Evolutionary conservation across 768 basidiomycete species (phyloP), one percentile per base, ranked within the genome.

Genomic region (Boletus rubropictus): DNA sequence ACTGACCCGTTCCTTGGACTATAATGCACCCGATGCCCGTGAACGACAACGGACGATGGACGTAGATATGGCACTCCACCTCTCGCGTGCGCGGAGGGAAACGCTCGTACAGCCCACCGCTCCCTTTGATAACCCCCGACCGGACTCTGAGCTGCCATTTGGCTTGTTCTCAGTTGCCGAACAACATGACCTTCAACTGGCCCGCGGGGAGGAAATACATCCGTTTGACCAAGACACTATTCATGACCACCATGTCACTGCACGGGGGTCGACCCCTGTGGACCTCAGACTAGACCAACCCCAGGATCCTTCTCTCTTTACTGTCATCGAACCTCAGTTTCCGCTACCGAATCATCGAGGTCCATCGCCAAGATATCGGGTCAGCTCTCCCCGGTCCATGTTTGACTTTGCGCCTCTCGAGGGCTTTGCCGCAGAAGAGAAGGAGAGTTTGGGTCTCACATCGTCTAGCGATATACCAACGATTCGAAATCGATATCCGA

Each of bases 11-110:
- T 75, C 84, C 8, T 76, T 78, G 50, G 82, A 88, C 61, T 78
- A 75, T 9, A 75, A 82, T 70, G 84, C 89, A 60, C 81, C 85
- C 0, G 79, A 87, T 44, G 80, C 80, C 17, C 74, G 83, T 45
- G 92, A 96, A 65, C 81, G 93, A 17, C 93, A 97, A 72, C 79
- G 87, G 29, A 82, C 89, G 6, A 89, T 96, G 84, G 94, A 97
- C 58, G 89, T 89, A 1, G 92, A 94, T 58, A 90, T 91, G 86
- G 89, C 87, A 44, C 77, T 89, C 61, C 84, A 86, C 27, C 77
- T 86, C 34, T 86, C 84, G 20, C 74, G 79, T 18, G 86, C 85
- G 1, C 77, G 88, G 18, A 73, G 83, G 50, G 81, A 81, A 42
- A 84, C 84, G 0, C 57, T 80, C 7, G 64, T 69, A 4, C 60